These are phyloP conservation scores for Cercospora sp. DNA, from an alignment of 2,329 filamentous ascomycete genomes.

Conservation along the genomic window DNA sequence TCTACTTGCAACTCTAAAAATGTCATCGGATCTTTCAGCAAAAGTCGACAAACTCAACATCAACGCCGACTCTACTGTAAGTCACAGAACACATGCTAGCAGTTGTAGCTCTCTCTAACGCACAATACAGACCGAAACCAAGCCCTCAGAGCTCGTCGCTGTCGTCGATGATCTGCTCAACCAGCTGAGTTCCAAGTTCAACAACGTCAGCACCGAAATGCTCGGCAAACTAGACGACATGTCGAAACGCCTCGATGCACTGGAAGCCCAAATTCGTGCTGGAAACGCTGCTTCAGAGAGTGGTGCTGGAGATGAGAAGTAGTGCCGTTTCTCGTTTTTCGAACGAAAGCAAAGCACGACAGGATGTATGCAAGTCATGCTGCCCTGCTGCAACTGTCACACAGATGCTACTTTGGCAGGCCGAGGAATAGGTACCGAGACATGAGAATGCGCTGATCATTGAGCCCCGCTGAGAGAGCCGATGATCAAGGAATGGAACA, in stretches of 20 bases:
- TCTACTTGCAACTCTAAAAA: not conserved
- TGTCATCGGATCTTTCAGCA: conserved; percentile 29
- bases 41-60: conserved; percentile 32
- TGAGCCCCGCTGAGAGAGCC: not conserved
- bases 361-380: not conserved
- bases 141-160: conserved; percentile 66
- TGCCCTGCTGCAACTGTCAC: not conserved
- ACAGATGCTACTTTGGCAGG: not conserved
- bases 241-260: conserved; percentile 78
- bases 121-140: conserved; percentile 36
- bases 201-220: conserved; percentile 79
- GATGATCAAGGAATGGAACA: not conserved
- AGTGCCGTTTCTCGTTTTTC: not conserved
- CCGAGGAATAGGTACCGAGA: not conserved
- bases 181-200: conserved; percentile 81
- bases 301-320: conserved; percentile 8
- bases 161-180: conserved; percentile 87
- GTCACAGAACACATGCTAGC: not conserved
- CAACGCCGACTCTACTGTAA: conserved; percentile 3
- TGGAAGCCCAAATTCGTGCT: conserved; percentile 71
- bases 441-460: not conserved
- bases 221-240: conserved; percentile 95
- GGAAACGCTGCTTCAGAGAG: conserved; percentile 42
- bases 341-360: not conserved
- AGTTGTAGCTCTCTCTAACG: not conserved